Evolutionary conservation across 306 rosid species (phyloP).

Genomic region (Dalbergia cochinchinensis): DNA sequence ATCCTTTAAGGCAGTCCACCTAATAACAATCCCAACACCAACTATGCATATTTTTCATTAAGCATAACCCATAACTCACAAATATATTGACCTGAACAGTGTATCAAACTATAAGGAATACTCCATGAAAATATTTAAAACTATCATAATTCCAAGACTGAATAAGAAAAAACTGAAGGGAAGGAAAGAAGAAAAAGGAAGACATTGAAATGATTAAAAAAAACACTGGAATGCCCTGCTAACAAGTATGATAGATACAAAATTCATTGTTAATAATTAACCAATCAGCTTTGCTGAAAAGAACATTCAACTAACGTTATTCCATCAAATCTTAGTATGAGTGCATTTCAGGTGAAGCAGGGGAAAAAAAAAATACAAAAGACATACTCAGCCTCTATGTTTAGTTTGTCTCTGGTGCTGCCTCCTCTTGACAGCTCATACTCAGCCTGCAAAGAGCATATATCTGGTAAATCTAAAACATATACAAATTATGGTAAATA

Average conservation of each 20-base stretch:
- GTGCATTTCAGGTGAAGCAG: conserved; percentile 33
- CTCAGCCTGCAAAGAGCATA: conserved; percentile 76
- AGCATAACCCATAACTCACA: conserved; percentile 8
- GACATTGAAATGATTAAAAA: conserved; percentile 34
- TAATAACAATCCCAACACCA: conserved; percentile 26
- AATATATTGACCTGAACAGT: conserved; percentile 30
- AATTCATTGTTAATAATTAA: conserved; percentile 31
- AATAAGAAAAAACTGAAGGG: not conserved
- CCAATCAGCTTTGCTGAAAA: conserved; percentile 23
- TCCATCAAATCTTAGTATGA: conserved; percentile 33
- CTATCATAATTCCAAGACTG: conserved; percentile 20
- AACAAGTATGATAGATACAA: conserved; percentile 23
- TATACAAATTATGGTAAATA: conserved; percentile 32
- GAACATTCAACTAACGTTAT: conserved; percentile 35
- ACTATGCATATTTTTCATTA: conserved; percentile 18
- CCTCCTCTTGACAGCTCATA: conserved; percentile 71
- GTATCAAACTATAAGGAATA: conserved; percentile 21
- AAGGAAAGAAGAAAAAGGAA: conserved; percentile 19
- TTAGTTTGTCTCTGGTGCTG: conserved; percentile 76
- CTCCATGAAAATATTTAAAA: conserved; percentile 7
- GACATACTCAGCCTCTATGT: conserved; percentile 82
- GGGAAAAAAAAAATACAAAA: not conserved
- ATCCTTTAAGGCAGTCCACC: conserved; percentile 36
- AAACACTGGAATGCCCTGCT: conserved; percentile 25
- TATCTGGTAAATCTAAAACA: conserved; percentile 44